Evolutionary conservation across 441 rosid genomes (phyloP).

Genomic region (Populus hybrid): DNA sequence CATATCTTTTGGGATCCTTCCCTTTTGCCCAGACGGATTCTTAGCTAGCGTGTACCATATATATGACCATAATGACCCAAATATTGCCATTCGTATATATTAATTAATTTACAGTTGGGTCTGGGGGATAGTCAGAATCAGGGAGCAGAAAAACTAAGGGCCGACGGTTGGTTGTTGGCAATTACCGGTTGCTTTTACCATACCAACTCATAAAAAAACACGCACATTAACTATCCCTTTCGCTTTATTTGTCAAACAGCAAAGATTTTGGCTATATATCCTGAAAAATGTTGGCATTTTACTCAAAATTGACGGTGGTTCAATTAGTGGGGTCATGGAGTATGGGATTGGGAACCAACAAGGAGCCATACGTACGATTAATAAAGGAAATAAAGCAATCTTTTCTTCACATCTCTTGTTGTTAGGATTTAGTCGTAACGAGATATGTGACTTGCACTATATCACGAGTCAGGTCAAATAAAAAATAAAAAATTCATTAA

Average conservation of each 20-base stretch:
- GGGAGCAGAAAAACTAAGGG: constrained; percentile 40
- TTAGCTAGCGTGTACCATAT: too few species aligned
- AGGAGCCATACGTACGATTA: not conserved
- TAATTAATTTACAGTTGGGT: not conserved
- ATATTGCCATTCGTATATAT: not conserved
- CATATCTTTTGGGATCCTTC: too few species aligned
- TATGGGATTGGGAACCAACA: not conserved
- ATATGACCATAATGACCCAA: too few species aligned
- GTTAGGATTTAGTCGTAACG: too few species aligned
- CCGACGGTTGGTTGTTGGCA: constrained; percentile 21
- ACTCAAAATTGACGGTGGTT: not conserved
- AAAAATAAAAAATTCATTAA: too few species aligned
- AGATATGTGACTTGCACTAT: too few species aligned
- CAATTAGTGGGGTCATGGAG: not conserved
- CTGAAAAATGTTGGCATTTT: not conserved
- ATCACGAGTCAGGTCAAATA: too few species aligned
- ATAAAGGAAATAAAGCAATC: too few species aligned
- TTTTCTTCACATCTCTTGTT: too few species aligned
- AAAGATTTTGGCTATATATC: not conserved
- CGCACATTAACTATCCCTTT: not conserved
- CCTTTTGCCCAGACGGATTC: too few species aligned
- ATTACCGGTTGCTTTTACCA: constrained; percentile 1
- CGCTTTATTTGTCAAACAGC: not conserved
- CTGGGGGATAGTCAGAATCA: constrained; percentile 18
- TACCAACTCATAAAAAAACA: not conserved